Evolutionary conservation across 2,329 filamentous ascomycete species (phyloP).

Genomic region (Colletotrichum sp.): DNA sequence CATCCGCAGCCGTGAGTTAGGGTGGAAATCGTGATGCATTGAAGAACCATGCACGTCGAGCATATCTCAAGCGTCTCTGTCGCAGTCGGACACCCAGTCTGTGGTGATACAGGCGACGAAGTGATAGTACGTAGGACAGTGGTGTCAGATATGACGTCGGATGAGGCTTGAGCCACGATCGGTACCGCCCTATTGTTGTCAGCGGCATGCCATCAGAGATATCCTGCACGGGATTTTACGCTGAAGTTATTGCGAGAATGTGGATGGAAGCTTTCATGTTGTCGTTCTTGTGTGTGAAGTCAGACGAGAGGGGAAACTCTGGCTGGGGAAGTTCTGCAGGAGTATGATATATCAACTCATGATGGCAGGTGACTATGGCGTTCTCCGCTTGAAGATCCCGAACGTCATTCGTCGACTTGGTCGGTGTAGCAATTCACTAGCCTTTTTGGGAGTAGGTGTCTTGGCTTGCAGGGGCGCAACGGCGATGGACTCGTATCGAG

Average conservation of each 20-base stretch:
- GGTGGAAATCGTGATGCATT: slow-evolving; percentile 34
- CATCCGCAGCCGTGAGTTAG: slow-evolving; percentile 38
- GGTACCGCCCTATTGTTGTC: background rate
- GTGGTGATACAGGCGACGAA: background rate
- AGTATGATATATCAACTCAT: background rate
- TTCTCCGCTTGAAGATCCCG: background rate
- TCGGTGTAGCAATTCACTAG: background rate
- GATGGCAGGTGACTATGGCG: background rate
- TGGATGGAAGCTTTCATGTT: background rate
- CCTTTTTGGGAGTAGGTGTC: background rate
- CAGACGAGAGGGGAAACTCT: background rate
- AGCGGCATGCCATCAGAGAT: fast-evolving
- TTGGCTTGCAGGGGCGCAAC: background rate
- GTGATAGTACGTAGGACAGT: background rate
- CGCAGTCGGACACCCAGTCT: slow-evolving; percentile 35
- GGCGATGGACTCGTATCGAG: background rate
- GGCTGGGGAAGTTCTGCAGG: background rate
- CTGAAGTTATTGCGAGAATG: background rate
- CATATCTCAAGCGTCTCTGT: slow-evolving; percentile 35
- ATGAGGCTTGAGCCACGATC: background rate
- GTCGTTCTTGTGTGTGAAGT: too few species aligned
- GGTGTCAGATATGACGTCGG: background rate
- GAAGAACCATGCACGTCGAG: slow-evolving; percentile 34
- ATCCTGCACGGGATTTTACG: fast-evolving
- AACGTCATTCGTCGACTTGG: background rate